Base-by-base conservation (phyloP, 1,284 basidiomycete genomes). In the Tilletia horrida region DNA sequence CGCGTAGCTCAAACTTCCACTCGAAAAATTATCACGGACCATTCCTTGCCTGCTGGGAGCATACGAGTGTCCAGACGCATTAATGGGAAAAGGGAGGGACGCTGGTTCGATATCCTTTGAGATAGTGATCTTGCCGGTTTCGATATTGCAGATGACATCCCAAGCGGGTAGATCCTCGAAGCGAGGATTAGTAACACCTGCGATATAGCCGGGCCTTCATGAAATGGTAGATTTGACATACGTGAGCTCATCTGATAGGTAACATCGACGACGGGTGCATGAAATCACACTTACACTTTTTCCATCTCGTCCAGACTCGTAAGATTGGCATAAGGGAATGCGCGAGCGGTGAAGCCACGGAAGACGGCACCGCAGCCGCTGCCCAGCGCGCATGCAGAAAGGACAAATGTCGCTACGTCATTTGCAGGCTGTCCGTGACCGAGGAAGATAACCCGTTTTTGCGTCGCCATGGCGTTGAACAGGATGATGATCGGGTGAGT, bases 161-260 rank as follows among this genome's bases (percentile, higher is more conserved):
- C 95, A 98, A 18, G 87, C 86, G 0, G 88, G 88, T 0, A 90
- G 87, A 8, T 90, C 86, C 76, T 94, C 92, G 81, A 97, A 97
- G 40, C 95, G 92, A 0, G 94, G 94, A 78, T 98, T 97, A 2
- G 92, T 95, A 1, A 97, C 93, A 2, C 94, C 94, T 4, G 93
- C 94, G 66, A 98, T 93, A 81, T 90, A 98, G 13, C 91, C 93
- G 3, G 90, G 88, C 62, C 91, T 91, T 69, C 23, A n/a, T 43
- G 62, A n/a, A n/a, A n/a, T n/a, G n/a, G n/a, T n/a, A n/a, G n/a
- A n/a, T n/a, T n/a, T n/a, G n/a, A n/a, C n/a, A n/a, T n/a, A n/a
- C n/a, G n/a, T n/a, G n/a, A n/a, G n/a, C n/a, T n/a, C n/a, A n/a
- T n/a, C n/a, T n/a, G n/a, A n/a, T 23, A 63, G 52, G 21, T 27